Evolutionary conservation across 495 filamentous ascomycete genomes (phyloP).

Genomic region (Rusavskia elegans): DNA sequence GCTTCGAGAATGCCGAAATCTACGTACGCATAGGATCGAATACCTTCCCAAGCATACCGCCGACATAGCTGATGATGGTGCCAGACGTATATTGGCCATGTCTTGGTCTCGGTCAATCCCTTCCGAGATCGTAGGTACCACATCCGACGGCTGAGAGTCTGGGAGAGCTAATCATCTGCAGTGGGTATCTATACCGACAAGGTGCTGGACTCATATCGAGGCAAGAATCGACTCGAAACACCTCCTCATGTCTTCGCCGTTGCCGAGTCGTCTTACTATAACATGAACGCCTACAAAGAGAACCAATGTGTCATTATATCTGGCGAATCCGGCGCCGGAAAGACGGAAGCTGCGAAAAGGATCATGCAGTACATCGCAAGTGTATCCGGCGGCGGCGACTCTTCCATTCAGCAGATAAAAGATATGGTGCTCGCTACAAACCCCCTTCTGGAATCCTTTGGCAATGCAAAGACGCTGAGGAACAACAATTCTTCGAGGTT

Average conservation of each 20-base stretch:
- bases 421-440: slow-evolving; percentile 99
- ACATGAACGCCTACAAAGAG: slow-evolving; percentile 99
- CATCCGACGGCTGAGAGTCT: no score
- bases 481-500: slow-evolving; percentile 99
- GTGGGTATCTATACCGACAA: slow-evolving; percentile 96
- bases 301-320: slow-evolving; percentile 99
- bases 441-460: slow-evolving; percentile 91
- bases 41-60: background rate
- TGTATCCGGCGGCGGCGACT: slow-evolving; percentile 75
- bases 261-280: slow-evolving; percentile 93
- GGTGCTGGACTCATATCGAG: slow-evolving; percentile 78
- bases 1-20: slow-evolving; percentile 92
- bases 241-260: slow-evolving; percentile 97
- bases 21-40: slow-evolving; percentile 44
- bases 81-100: slow-evolving; percentile 98
- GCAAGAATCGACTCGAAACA: slow-evolving; percentile 92
- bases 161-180: slow-evolving; percentile 11
- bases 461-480: slow-evolving; percentile 91
- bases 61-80: slow-evolving; percentile 12
- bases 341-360: slow-evolving; percentile 98
- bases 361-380: slow-evolving; percentile 99
- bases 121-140: slow-evolving; percentile 67
- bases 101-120: slow-evolving; percentile 97
- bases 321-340: slow-evolving; percentile 94
- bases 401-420: slow-evolving; percentile 93